Evolutionary conservation across 202 grass and related monocot genomes (phyloP).

Genomic region (Zizania palustris): DNA sequence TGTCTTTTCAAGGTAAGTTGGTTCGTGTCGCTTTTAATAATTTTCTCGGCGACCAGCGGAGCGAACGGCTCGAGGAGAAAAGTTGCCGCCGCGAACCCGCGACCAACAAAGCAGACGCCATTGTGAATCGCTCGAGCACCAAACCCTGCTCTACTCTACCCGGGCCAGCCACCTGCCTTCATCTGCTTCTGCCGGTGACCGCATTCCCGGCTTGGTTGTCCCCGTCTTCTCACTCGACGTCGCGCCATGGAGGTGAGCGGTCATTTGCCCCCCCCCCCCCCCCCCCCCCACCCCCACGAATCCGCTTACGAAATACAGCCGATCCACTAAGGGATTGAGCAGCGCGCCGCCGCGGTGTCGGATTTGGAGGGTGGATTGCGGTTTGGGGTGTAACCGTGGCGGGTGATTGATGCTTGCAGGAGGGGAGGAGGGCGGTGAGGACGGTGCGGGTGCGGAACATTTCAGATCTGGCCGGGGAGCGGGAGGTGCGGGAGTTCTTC

Average conservation of each 20-base stretch:
- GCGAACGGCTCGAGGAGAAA: constrained; percentile 57
- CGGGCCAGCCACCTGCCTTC: constrained; percentile 18
- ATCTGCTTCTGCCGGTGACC: constrained; percentile 3
- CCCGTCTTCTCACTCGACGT: constrained; percentile 3
- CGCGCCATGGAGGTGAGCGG: constrained; percentile 54
- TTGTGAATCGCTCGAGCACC: constrained; percentile 40
- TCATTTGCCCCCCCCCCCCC: not conserved
- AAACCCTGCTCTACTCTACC: not conserved
- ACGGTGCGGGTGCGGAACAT: constrained; percentile 92
- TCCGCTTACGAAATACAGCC: too few relatives aligned
- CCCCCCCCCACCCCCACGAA: too few relatives aligned
- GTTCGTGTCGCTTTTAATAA: constrained; percentile 6
- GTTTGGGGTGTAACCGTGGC: not conserved
- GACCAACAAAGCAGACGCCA: constrained; percentile 32
- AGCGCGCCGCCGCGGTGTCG: not conserved
- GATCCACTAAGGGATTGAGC: too few relatives aligned
- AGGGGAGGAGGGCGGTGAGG: constrained; percentile 49
- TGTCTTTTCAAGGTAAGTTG: not conserved
- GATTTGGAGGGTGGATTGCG: not conserved
- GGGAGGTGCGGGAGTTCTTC: constrained; percentile 99
- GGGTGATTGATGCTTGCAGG: constrained; percentile 30
- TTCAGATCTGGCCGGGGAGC: constrained; percentile 95
- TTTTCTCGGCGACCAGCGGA: constrained; percentile 41
- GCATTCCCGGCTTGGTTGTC: constrained; percentile 1
- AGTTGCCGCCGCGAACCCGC: constrained; percentile 1